A percentile compares a stretch with the other conserved stretches of the same genome.
These are phyloP conservation scores for Malus fusca DNA, from an alignment of 306 rosid species.

Conservation along the genomic window DNA sequence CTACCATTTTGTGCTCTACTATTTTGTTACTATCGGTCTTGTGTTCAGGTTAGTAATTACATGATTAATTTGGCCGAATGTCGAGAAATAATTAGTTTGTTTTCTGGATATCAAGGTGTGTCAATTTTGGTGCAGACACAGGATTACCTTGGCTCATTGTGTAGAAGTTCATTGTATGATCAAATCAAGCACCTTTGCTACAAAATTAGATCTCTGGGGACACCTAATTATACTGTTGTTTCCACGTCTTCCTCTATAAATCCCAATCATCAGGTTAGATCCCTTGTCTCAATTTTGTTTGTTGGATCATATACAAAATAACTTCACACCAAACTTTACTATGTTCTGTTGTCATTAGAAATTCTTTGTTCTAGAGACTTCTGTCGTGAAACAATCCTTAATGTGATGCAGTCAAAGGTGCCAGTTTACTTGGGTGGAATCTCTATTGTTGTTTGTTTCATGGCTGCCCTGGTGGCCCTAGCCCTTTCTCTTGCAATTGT, in stretches of 20 bases:
- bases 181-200: constrained; percentile 59
- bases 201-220: constrained; percentile 62
- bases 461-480: constrained; percentile 54
- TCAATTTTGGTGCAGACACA: constrained; percentile 43
- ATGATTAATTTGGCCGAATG: constrained; percentile 8
- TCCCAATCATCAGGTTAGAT: constrained; percentile 57
- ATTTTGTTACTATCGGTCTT: constrained; percentile 51
- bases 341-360: neutral
- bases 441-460: constrained; percentile 56
- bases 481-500: constrained; percentile 58
- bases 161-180: constrained; percentile 64
- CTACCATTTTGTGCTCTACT: constrained; percentile 65
- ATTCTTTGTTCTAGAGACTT: constrained; percentile 17
- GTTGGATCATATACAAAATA: neutral
- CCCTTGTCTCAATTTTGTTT: constrained; percentile 5
- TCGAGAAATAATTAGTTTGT: neutral
- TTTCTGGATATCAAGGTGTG: constrained; percentile 11
- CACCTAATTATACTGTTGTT: constrained; percentile 50
- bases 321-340: neutral
- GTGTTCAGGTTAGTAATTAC: constrained; percentile 50
- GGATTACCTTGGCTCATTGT: constrained; percentile 39
- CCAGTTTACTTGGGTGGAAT: constrained; percentile 78
- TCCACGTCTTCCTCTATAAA: constrained; percentile 37
- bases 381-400: constrained; percentile 23
- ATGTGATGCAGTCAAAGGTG: constrained; percentile 57